phyloP scores from a whole-genome alignment of 225 moss, liverwort and hornwort species.

The Physcomitrellopsis africana region DNA sequence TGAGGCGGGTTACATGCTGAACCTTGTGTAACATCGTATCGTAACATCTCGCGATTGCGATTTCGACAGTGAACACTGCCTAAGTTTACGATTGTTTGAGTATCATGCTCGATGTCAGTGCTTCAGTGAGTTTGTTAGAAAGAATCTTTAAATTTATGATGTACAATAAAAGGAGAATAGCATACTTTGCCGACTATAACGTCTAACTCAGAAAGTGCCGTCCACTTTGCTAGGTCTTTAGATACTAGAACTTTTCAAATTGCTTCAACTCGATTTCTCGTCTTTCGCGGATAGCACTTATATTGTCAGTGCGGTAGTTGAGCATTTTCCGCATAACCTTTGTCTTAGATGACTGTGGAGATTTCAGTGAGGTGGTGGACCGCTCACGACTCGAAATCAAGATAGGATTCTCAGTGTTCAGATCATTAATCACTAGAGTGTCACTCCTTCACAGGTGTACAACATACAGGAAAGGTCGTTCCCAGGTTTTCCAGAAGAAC shows the following conservation, averaged over 20 bases:
- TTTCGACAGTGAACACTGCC: slow-evolving; percentile 19
- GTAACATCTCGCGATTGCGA: slow-evolving; percentile 12
- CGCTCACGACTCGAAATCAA: background rate
- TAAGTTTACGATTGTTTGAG: slow-evolving; percentile 14
- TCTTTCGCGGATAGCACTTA: slow-evolving; percentile 10
- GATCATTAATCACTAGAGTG: slow-evolving; percentile 4
- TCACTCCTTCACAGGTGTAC: background rate
- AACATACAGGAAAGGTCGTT: background rate
- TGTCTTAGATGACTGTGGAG: slow-evolving; percentile 14
- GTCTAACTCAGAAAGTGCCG: slow-evolving; percentile 18
- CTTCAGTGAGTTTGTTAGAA: slow-evolving; percentile 1
- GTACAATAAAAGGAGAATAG: background rate
- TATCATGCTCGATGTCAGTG: slow-evolving; percentile 24
- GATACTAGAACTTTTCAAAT: slow-evolving; percentile 16
- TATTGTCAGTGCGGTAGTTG: slow-evolving; percentile 13
- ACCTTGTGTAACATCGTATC: slow-evolving; percentile 5
- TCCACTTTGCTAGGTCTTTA: slow-evolving; percentile 6
- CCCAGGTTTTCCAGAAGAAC: too few species aligned
- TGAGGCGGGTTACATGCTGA: slow-evolving; percentile 8
- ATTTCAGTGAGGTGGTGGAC: slow-evolving; percentile 12
- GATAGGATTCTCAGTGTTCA: background rate
- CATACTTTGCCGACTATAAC: background rate
- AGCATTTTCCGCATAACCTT: background rate
- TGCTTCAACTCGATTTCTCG: slow-evolving; percentile 10
- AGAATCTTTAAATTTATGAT: background rate